Evolutionary conservation across 2,329 filamentous ascomycete species (phyloP), one percentile per base, ranked within the genome.

Genomic region (Pseudopyricularia cyperi): DNA sequence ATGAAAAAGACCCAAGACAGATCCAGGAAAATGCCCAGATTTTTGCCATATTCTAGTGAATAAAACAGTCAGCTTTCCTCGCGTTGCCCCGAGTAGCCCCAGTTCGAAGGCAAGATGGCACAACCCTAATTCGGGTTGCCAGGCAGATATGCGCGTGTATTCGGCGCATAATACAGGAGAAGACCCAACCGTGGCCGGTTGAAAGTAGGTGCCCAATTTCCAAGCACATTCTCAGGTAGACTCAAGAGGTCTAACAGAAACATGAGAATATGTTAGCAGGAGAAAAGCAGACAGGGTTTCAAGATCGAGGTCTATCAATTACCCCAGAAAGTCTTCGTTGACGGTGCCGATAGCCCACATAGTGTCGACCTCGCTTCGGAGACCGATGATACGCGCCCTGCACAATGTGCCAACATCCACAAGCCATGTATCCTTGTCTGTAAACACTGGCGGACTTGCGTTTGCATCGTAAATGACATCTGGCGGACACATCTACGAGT

Each of bases 271-370:
- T 11, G 28, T 14, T 7, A 22, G 9, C 37, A 12, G 22, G 22
- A 34, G 32, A 24, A 24, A 35, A 8, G 17, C 17, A n/a, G 22
- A 48, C 17, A 4, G 12, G 30, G 6, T 9, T 9, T 5, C 15
- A 44, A 26, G 12, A 44, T 44, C 5, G 17, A 15, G 17, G n/a
- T 34, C 11, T 15, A 9, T 35, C 3, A 64, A 66, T 58, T 73
- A 84, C 82, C 82, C 82, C 39, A 85, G 74, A 62, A 83, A 85
- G 63, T 85, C 82, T 64, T 85, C 91, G 70, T 95, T 95, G 72
- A 98, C 96, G 59, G 89, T 97, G 55, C 90, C 93, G 66, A 98
- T 95, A 35, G 91, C 93, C 77, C 87, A 96, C 79, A 98, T 95
- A 65, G 88, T 85, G 56, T 88, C 89, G 50, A 97, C 88, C 66